Conservation (phyloP, 2,329 filamentous ascomycete species). For the Neopestalotiopsis rosae region DNA sequence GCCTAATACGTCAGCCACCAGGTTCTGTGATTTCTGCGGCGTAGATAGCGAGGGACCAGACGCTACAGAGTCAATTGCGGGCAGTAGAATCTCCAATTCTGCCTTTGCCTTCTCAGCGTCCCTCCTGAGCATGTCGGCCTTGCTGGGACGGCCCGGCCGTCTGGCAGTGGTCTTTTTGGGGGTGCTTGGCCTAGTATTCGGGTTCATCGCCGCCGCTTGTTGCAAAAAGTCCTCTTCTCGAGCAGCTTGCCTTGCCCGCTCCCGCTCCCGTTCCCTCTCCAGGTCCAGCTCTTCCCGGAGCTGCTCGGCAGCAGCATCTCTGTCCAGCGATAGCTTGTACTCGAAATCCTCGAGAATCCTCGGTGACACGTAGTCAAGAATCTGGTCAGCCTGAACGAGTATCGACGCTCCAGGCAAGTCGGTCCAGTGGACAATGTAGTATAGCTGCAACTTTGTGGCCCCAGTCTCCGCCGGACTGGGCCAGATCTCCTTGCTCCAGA, state of each 20-base stretch:
- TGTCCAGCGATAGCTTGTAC: slow-evolving; percentile 46
- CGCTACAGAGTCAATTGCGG: slow-evolving; percentile 27
- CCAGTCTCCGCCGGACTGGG: slow-evolving; percentile 36
- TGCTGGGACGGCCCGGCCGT: slow-evolving; percentile 34
- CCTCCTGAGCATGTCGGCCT: slow-evolving; percentile 32
- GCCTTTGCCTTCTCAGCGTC: slow-evolving; percentile 25
- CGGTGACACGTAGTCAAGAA: slow-evolving; percentile 65
- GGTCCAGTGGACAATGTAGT: slow-evolving; percentile 60
- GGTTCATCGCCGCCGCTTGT: not conserved
- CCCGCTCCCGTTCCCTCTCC: slow-evolving; percentile 15
- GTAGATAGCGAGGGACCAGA: slow-evolving; percentile 46
- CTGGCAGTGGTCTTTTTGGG: slow-evolving; percentile 13
- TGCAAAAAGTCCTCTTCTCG: not conserved
- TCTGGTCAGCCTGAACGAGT: slow-evolving; percentile 49
- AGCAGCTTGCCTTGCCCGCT: slow-evolving; percentile 23
- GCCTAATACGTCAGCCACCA: slow-evolving; percentile 25
- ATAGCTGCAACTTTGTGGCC: slow-evolving; percentile 46
- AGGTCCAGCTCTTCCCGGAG: slow-evolving; percentile 21
- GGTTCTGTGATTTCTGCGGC: slow-evolving; percentile 39
- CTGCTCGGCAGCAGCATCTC: slow-evolving; percentile 34
- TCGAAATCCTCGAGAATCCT: slow-evolving; percentile 63
- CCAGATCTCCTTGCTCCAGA: slow-evolving; percentile 57
- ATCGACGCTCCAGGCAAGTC: slow-evolving; percentile 56
- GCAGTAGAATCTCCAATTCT: slow-evolving; percentile 29
- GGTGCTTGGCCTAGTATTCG: slow-evolving; percentile 10